These are phyloP conservation scores for Blyttiomyces sp. DNA, from an alignment of 371 early-diverging fungal species.

Conservation along the genomic window DNA sequence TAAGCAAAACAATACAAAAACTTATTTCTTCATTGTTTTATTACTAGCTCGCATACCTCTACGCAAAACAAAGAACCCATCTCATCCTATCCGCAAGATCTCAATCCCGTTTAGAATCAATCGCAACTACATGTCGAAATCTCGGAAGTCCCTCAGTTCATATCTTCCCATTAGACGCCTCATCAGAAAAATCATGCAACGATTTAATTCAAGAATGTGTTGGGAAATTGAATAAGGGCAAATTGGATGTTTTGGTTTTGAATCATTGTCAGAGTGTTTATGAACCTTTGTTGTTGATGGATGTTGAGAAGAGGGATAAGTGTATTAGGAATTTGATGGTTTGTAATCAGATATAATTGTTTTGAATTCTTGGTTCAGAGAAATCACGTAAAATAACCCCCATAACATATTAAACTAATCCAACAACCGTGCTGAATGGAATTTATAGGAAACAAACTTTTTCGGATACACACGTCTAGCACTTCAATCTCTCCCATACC, in stretches of 20 bases:
- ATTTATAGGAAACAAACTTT: conserved; percentile 12
- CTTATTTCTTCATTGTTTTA: background rate
- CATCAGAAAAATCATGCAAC: conserved; percentile 3
- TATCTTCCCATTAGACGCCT: conserved; percentile 10
- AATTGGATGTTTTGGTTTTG: conserved; percentile 11
- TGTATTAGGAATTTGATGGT: conserved; percentile 7
- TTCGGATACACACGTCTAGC: conserved; percentile 11
- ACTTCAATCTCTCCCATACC: conserved; percentile 5
- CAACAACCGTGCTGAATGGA: no score
- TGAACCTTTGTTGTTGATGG: conserved; percentile 9
- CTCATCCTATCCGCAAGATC: conserved; percentile 12
- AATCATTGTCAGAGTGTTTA: conserved; percentile 8
- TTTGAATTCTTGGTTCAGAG: no score
- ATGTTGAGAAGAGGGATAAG: background rate
- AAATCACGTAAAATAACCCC: no score
- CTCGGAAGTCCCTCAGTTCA: conserved; percentile 5
- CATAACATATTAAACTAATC: no score
- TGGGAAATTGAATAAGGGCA: background rate
- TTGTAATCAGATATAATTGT: background rate
- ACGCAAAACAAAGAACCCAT: background rate
- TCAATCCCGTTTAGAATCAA: background rate
- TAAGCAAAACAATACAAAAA: background rate
- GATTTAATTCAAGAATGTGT: background rate
- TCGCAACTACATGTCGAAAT: conserved; percentile 1
- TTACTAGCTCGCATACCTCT: conserved; percentile 8